These are phyloP conservation scores for Pistacia atlantica DNA, from an alignment of 345 rosid genomes.

Conservation along the genomic window DNA sequence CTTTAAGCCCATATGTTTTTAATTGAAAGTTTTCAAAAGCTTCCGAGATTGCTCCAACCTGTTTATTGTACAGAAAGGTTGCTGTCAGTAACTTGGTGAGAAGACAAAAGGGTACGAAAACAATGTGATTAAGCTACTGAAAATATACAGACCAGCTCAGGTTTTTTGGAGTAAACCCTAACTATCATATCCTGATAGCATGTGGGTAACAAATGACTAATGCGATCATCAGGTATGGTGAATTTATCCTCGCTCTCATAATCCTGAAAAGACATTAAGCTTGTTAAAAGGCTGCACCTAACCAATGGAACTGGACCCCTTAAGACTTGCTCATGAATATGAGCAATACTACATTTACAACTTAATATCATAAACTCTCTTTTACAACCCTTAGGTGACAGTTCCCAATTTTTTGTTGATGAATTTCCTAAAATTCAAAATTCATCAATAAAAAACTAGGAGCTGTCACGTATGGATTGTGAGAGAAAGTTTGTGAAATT, in stretches of 20 bases:
- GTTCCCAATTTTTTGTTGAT: too few relatives aligned
- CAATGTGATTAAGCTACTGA: background rate
- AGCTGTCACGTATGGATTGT: too few relatives aligned
- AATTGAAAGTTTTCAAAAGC: slow-evolving; percentile 96
- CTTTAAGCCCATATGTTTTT: slow-evolving; percentile 77
- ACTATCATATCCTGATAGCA: slow-evolving; percentile 90
- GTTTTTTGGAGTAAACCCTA: slow-evolving; percentile 85
- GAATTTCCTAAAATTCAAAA: too few relatives aligned
- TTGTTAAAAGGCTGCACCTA: background rate
- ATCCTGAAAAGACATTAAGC: slow-evolving; percentile 55
- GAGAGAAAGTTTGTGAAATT: too few relatives aligned
- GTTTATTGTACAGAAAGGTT: slow-evolving; percentile 27
- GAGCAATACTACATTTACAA: too few relatives aligned
- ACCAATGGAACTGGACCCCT: background rate
- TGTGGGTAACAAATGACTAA: slow-evolving; percentile 87
- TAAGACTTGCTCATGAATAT: background rate
- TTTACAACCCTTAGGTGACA: too few relatives aligned
- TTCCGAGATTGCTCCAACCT: slow-evolving; percentile 80
- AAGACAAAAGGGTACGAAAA: background rate
- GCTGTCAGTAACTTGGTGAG: background rate
- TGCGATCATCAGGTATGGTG: slow-evolving; percentile 62
- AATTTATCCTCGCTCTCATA: slow-evolving; percentile 80
- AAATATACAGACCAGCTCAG: slow-evolving; percentile 60
- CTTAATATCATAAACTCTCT: too few relatives aligned
- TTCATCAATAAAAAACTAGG: too few relatives aligned